Conservation (phyloP, 2,329 filamentous ascomycete genomes). For the Metarhizium guizhouense region DNA sequence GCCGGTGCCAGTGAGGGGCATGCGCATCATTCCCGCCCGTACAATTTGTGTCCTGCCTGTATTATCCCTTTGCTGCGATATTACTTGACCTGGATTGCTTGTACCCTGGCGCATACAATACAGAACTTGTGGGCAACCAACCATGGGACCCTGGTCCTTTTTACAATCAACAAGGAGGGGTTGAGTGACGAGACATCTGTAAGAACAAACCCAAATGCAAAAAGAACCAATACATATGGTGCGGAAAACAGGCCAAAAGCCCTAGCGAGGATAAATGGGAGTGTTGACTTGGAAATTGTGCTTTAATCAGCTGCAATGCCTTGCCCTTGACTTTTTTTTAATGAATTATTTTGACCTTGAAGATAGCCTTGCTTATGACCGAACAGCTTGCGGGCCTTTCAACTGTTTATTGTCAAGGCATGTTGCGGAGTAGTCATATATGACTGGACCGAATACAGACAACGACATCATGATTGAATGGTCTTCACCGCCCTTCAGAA, state of each 20-base stretch:
- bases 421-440: too few relatives aligned
- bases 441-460: not conserved
- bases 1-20: not conserved
- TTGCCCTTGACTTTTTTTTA: too few relatives aligned
- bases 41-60: not conserved
- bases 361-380: too few relatives aligned
- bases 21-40: not conserved
- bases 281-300: too few relatives aligned
- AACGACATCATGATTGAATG: not conserved
- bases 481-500: not conserved
- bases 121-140: not conserved
- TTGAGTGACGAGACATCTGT: not conserved
- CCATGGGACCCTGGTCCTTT: not conserved
- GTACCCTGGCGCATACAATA: not conserved
- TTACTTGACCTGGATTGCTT: not conserved
- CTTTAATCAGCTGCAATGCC: too few relatives aligned
- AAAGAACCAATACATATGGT: too few relatives aligned
- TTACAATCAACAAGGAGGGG: not conserved
- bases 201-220: not conserved
- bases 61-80: not conserved
- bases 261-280: too few relatives aligned
- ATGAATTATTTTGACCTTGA: too few relatives aligned
- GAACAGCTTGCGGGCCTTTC: too few relatives aligned
- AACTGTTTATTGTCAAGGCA: too few relatives aligned
- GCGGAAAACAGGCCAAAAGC: too few relatives aligned